Evolutionary conservation across 2,329 filamentous ascomycete species (phyloP).

Genomic region (Neonectria neomacrospora): DNA sequence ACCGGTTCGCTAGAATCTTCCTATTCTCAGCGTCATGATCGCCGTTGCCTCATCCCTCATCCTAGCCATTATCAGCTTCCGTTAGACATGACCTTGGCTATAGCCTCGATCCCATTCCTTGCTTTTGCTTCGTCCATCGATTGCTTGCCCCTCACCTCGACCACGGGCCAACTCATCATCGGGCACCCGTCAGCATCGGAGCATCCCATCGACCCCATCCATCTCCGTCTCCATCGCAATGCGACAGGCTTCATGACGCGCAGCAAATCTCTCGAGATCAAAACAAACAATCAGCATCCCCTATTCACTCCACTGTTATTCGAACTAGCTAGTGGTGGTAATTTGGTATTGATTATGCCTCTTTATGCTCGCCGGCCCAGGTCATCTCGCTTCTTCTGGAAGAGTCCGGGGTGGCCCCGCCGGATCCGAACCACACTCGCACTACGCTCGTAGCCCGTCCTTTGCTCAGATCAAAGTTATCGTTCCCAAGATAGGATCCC

Average conservation of each 20-base stretch:
- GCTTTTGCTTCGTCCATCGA: slow-evolving; percentile 20
- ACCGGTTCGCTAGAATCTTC: slow-evolving; percentile 42
- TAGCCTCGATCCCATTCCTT: slow-evolving; percentile 6
- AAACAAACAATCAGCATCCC: slow-evolving; percentile 46
- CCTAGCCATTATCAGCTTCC: slow-evolving; percentile 30
- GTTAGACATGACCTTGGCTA: slow-evolving; percentile 18
- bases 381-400: slow-evolving; percentile 48
- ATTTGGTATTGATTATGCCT: slow-evolving; percentile 45
- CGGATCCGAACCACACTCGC: slow-evolving; percentile 31
- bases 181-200: slow-evolving; percentile 27
- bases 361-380: slow-evolving; percentile 43
- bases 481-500: slow-evolving; percentile 29
- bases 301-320: slow-evolving; percentile 41
- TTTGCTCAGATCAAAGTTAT: slow-evolving; percentile 41
- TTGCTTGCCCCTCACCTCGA: slow-evolving; percentile 22
- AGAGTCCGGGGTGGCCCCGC: slow-evolving; percentile 43
- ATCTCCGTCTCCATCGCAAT: slow-evolving; percentile 34
- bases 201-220: slow-evolving; percentile 17
- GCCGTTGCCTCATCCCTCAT: slow-evolving; percentile 37
- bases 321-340: slow-evolving; percentile 41
- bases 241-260: slow-evolving; percentile 39
- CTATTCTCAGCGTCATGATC: slow-evolving; percentile 41
- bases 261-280: slow-evolving; percentile 44
- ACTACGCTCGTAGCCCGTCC: slow-evolving; percentile 30
- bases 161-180: slow-evolving; percentile 38